These are phyloP conservation scores for Lactarius evosmus DNA, from an alignment of 768 basidiomycete genomes.

Conservation along the genomic window DNA sequence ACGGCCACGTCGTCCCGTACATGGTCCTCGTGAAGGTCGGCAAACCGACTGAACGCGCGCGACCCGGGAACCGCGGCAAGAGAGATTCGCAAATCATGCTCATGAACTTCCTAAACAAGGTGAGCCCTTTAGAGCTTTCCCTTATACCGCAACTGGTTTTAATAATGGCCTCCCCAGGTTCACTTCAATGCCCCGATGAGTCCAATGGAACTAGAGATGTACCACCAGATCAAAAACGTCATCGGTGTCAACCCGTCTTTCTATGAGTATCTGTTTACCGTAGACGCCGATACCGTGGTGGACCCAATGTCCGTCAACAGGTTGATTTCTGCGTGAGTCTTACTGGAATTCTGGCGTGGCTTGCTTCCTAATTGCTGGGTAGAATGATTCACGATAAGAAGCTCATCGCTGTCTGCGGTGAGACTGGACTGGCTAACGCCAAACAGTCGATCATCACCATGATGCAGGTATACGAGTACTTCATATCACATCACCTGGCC, in stretches of 20 bases:
- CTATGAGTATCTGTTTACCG: conserved; percentile 92
- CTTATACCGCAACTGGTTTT: neutral
- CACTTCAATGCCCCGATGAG: conserved; percentile 97
- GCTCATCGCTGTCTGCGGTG: conserved; percentile 91
- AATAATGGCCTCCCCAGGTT: conserved; percentile 49
- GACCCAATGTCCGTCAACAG: conserved; percentile 85
- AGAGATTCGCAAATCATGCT: conserved; percentile 95
- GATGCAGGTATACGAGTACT: conserved; percentile 99
- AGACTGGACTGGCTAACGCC: conserved; percentile 88
- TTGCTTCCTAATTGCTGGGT: conserved; percentile 1
- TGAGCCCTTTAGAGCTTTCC: conserved; percentile 32
- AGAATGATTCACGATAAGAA: conserved; percentile 98
- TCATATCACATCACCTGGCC: conserved; percentile 97
- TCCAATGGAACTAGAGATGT: conserved; percentile 95
- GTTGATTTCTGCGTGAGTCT: conserved; percentile 85
- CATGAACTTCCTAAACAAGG: conserved; percentile 98
- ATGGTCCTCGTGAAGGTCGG: conserved; percentile 90
- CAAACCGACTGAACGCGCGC: conserved; percentile 87
- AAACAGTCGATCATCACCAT: conserved; percentile 95
- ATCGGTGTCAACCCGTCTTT: conserved; percentile 99
- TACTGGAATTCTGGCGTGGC: neutral
- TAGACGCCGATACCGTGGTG: conserved; percentile 95
- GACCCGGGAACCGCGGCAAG: conserved; percentile 97
- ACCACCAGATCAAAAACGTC: conserved; percentile 99
- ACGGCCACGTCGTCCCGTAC: conserved; percentile 95